Evolutionary conservation across 306 rosid species (phyloP).

Genomic region (Quercus agrifolia): DNA sequence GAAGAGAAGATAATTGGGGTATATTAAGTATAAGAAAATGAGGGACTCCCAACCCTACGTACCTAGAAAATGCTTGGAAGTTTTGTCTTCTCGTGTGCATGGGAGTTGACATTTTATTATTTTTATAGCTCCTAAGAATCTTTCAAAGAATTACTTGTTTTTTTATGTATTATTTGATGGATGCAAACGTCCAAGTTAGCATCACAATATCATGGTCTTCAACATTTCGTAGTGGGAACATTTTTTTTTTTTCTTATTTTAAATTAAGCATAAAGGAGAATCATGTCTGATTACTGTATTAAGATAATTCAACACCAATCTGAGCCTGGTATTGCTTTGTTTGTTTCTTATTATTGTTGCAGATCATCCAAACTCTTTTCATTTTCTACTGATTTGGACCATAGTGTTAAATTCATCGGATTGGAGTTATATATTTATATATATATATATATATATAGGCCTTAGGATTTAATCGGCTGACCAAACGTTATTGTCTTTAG

Average conservation of each 20-base stretch:
- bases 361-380: slow-evolving; percentile 12
- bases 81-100: slow-evolving; percentile 35
- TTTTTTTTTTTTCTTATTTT: slow-evolving; percentile 2
- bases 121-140: slow-evolving; percentile 33
- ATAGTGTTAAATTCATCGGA: slow-evolving; percentile 8
- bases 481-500: background rate
- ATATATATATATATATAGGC: background rate
- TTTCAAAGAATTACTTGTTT: slow-evolving; percentile 32
- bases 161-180: slow-evolving; percentile 32
- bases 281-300: slow-evolving; percentile 39
- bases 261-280: slow-evolving; percentile 39
- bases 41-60: background rate
- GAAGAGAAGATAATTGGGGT: background rate
- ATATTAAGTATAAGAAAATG: background rate
- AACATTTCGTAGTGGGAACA: background rate
- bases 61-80: slow-evolving; percentile 13
- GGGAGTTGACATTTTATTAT: slow-evolving; percentile 32
- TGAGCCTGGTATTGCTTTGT: slow-evolving; percentile 2
- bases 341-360: slow-evolving; percentile 11
- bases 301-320: background rate
- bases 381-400: slow-evolving; percentile 7
- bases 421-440: background rate
- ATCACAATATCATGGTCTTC: slow-evolving; percentile 23
- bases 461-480: slow-evolving; percentile 4
- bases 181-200: slow-evolving; percentile 42